phyloP scores from a whole-genome alignment of 805 yeast species.

The Clavispora santaluciae region DNA sequence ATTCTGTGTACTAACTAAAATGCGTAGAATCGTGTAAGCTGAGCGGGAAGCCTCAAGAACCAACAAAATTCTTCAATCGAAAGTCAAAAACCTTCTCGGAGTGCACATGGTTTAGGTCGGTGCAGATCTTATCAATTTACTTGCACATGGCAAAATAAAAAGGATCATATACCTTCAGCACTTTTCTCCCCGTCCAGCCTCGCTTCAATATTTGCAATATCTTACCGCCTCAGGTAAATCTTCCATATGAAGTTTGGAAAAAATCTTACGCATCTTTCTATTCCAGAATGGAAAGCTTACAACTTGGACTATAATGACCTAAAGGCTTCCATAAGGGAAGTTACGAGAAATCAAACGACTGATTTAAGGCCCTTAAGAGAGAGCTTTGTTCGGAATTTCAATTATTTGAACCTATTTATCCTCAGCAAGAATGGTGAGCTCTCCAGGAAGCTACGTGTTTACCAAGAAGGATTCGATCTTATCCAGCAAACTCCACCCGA shows the following conservation, averaged over 20 bases:
- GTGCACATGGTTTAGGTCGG: neutral
- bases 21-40: no score
- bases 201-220: neutral
- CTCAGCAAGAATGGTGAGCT: conserved; percentile 66
- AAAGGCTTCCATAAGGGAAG: conserved; percentile 57
- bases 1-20: no score
- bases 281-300: conserved; percentile 83
- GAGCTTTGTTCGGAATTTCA: conserved; percentile 54
- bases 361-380: conserved; percentile 33
- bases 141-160: neutral
- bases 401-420: conserved; percentile 58
- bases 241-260: conserved; percentile 77
- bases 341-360: conserved; percentile 34
- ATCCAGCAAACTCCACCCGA: conserved; percentile 2
- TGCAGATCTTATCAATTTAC: neutral
- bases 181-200: neutral
- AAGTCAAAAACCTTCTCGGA: neutral
- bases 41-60: no score
- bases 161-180: neutral
- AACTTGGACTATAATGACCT: conserved; percentile 80
- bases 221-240: neutral
- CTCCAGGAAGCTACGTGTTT: conserved; percentile 38
- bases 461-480: conserved; percentile 16
- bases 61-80: no score
- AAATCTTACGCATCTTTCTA: conserved; percentile 67